These are phyloP conservation scores for Eutrema salsugineum DNA, from an alignment of 441 rosid species.

Conservation along the genomic window DNA sequence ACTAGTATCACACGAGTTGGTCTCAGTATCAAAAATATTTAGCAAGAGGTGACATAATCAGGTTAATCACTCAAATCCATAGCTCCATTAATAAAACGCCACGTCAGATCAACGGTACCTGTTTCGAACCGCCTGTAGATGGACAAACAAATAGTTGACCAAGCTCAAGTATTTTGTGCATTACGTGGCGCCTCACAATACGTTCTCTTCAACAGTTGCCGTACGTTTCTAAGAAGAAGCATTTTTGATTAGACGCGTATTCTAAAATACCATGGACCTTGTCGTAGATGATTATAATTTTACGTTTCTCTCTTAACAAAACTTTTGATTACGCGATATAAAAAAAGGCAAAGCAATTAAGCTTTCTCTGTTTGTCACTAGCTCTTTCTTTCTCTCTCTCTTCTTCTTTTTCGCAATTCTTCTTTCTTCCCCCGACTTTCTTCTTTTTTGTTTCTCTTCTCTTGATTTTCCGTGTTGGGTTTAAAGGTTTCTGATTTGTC, in stretches of 20 bases:
- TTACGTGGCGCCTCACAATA: constrained; percentile 5
- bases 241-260: not conserved
- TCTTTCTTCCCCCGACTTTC: constrained; percentile 8
- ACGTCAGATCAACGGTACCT: constrained; percentile 25
- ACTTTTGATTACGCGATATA: constrained; percentile 8
- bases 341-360: constrained; percentile 10
- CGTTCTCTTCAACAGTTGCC: not conserved
- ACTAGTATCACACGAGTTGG: constrained; percentile 1
- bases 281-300: not conserved
- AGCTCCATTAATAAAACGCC: constrained; percentile 16
- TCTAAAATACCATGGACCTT: not conserved
- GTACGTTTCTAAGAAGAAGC: constrained; percentile 16
- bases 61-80: not conserved
- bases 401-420: constrained; percentile 18
- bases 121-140: constrained; percentile 13
- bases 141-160: constrained; percentile 26
- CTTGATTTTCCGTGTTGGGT: constrained; percentile 12
- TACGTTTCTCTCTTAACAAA: constrained; percentile 2
- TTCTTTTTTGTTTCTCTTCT: not conserved
- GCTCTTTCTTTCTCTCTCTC: constrained; percentile 6
- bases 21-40: not conserved
- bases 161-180: not conserved
- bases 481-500: constrained; percentile 6
- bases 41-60: not conserved
- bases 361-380: constrained; percentile 33